Percentiles rank a stretch among this genome's conserved stretches.
Conservation (phyloP, 139 green algal species). For the Pleodorina starrii region DNA sequence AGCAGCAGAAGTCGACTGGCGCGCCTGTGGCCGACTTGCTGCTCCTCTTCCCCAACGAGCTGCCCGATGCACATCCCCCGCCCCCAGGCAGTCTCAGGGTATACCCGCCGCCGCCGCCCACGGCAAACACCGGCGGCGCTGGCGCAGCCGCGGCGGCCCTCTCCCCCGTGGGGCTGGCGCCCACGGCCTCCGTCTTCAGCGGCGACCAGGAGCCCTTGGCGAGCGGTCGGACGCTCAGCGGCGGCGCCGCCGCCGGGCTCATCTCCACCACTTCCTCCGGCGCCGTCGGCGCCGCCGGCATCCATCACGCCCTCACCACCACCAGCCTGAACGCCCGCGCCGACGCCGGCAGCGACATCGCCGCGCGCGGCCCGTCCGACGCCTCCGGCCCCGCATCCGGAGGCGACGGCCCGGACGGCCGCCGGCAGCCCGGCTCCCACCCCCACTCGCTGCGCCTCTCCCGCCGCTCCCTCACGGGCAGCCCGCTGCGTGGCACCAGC, state of each 20-base stretch:
- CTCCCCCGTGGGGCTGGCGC: too few relatives aligned
- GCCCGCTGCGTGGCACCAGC: neutral
- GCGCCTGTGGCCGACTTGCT: conserved; percentile 13
- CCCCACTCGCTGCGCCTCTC: neutral
- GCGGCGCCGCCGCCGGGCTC: too few relatives aligned
- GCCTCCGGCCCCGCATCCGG: too few relatives aligned
- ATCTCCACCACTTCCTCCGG: too few relatives aligned
- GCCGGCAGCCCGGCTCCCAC: neutral
- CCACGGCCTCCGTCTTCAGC: too few relatives aligned
- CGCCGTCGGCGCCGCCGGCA: too few relatives aligned
- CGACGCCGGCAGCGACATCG: neutral
- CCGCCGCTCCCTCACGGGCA: neutral
- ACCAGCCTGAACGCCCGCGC: neutral
- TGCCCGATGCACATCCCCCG: neutral
- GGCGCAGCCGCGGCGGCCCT: too few relatives aligned
- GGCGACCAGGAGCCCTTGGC: too few relatives aligned
- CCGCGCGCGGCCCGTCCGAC: too few relatives aligned
- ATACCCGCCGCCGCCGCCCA: neutral
- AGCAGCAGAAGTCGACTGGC: neutral
- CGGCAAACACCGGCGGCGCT: neutral
- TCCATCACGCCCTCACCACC: neutral
- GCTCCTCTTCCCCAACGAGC: conserved; percentile 3
- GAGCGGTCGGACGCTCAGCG: too few relatives aligned
- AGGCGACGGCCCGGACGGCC: too few relatives aligned
- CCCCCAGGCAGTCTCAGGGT: neutral